Conservation (phyloP, 108 stramenopile species). For the Pseudonitzschia multiseries region DNA sequence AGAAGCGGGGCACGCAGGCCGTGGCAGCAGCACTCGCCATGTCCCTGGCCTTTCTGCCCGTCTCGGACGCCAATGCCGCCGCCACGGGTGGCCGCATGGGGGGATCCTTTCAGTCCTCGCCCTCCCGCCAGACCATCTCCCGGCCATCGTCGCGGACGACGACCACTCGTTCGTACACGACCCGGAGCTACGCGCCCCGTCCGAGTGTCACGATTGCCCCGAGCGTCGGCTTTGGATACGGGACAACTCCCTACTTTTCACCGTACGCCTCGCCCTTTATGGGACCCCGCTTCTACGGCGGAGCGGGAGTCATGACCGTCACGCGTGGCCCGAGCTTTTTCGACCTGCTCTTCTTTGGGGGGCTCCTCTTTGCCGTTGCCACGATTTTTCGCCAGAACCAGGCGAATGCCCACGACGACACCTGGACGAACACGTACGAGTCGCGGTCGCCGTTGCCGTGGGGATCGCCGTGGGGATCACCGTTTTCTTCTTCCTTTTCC, state of each 20-base stretch:
- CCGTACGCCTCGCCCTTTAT: constrained; percentile 20
- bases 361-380: constrained; percentile 46
- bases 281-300: constrained; percentile 26
- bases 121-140: constrained; percentile 17
- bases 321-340: constrained; percentile 58
- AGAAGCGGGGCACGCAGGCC: constrained; percentile 3
- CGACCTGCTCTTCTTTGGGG: constrained; percentile 56
- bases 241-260: constrained; percentile 13
- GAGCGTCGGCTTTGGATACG: constrained; percentile 32
- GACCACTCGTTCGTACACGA: too few species aligned
- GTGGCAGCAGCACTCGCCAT: constrained; percentile 19
- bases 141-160: constrained; percentile 25
- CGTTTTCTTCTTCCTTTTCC: too few species aligned
- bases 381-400: constrained; percentile 10
- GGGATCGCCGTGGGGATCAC: not conserved
- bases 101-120: constrained; percentile 48
- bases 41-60: constrained; percentile 24
- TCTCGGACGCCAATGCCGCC: constrained; percentile 47
- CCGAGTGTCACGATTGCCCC: constrained; percentile 52
- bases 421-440: not conserved
- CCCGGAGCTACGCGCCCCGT: constrained; percentile 46
- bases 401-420: too few species aligned
- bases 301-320: constrained; percentile 51
- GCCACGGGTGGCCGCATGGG: constrained; percentile 77
- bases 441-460: too few species aligned